Evolutionary conservation across 2,329 filamentous ascomycete species (phyloP).

Genomic region (Lasiodiplodia sp.): DNA sequence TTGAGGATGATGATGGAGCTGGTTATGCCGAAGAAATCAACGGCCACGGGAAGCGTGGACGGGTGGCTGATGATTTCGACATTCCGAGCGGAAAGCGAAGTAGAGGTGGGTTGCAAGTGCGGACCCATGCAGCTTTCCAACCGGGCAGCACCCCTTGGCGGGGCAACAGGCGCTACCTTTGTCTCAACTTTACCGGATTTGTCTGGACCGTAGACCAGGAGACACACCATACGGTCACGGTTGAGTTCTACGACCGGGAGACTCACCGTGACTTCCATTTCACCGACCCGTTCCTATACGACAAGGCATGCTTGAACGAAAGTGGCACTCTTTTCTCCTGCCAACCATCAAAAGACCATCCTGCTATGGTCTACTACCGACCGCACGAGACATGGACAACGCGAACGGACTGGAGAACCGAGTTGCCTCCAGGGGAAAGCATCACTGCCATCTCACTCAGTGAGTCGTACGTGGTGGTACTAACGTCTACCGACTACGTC

Average conservation of each 20-base stretch:
- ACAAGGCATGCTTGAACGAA: conserved; percentile 90
- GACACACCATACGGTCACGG: conserved; percentile 84
- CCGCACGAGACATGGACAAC: conserved; percentile 97
- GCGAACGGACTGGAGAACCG: conserved; percentile 86
- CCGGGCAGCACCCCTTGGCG: conserved; percentile 95
- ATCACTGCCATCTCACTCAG: conserved; percentile 89
- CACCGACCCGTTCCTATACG: conserved; percentile 93
- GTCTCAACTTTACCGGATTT: conserved; percentile 90
- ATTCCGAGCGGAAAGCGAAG: conserved; percentile 58
- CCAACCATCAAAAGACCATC: conserved; percentile 66
- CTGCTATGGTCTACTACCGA: conserved; percentile 90
- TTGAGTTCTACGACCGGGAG: conserved; percentile 97
- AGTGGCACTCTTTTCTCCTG: conserved; percentile 87
- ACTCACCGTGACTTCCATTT: conserved; percentile 95
- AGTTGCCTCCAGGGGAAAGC: conserved; percentile 85
- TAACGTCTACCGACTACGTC: conserved; percentile 86
- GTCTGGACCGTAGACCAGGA: conserved; percentile 98
- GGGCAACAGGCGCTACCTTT: conserved; percentile 91
- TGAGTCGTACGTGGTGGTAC: conserved; percentile 88
- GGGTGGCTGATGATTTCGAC: conserved; percentile 54
- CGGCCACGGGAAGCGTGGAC: conserved; percentile 67
- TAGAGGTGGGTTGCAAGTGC: conserved; percentile 64
- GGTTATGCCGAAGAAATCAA: conserved; percentile 76
- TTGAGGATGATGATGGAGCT: conserved; percentile 93
- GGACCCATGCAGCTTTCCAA: conserved; percentile 86